Evolutionary conservation across 306 rosid species (phyloP).

Genomic region (Lablab purpureus): DNA sequence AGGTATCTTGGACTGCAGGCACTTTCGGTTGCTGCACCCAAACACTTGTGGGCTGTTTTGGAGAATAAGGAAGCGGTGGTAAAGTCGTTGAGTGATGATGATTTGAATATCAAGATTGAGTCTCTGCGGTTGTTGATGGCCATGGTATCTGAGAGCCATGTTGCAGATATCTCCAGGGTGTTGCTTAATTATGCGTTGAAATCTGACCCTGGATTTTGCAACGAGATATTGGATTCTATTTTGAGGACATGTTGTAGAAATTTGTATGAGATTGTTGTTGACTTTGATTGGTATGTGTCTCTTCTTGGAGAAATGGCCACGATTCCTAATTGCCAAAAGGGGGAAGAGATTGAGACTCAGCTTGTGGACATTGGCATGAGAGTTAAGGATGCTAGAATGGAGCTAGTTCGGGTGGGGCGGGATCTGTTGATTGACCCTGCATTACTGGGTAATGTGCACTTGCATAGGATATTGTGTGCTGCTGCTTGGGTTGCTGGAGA

Average conservation of each 20-base stretch:
- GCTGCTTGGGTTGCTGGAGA: conserved; percentile 93
- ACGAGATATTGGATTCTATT: conserved; percentile 81
- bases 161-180: conserved; percentile 75
- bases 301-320: conserved; percentile 88
- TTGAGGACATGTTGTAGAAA: conserved; percentile 67
- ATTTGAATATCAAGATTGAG: conserved; percentile 82
- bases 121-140: conserved; percentile 81
- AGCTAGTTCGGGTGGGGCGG: conserved; percentile 78
- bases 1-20: conserved; percentile 90
- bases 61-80: conserved; percentile 89
- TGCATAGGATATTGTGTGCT: conserved; percentile 81
- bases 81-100: conserved; percentile 81
- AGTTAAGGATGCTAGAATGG: conserved; percentile 86
- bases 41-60: conserved; percentile 82
- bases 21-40: conserved; percentile 60
- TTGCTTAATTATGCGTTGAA: conserved; percentile 80
- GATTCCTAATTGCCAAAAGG: conserved; percentile 82
- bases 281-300: conserved; percentile 91
- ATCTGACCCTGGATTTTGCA: conserved; percentile 83
- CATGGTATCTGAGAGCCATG: conserved; percentile 82
- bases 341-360: conserved; percentile 90
- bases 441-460: conserved; percentile 76
- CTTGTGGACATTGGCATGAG: conserved; percentile 88
- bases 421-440: conserved; percentile 97
- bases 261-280: conserved; percentile 77